Base-by-base conservation (phyloP, 192 early-diverging fungal species). In the Glomus cerebriforme region DNA sequence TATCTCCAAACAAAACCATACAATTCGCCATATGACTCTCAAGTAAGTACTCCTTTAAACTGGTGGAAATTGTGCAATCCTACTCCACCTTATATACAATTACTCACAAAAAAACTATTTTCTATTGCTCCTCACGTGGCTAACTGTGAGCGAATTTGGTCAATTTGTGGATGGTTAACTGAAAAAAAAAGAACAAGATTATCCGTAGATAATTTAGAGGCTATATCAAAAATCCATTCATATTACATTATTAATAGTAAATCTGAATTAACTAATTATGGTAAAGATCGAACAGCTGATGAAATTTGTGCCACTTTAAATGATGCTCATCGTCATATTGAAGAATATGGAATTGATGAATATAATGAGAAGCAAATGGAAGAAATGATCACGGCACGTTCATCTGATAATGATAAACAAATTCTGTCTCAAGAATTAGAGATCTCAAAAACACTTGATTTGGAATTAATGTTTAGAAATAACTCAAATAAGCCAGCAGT, bases 181-280 rank as follows among this genome's bases (percentile, higher is more conserved):
- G 35, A 10, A 24, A 68, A 68, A 68, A 39, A 15, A 68, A 34
- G 35, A 6, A 68, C 6, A 68, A 0, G 22, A n/a, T 39, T 68
- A 68, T 68, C 22, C 39, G 4, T 15, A 32, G 35, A 68, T 31
- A 68, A 68, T 39, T 22, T 68, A 34, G 66, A 68, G 17, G 27
- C 66, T 15, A 34, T 68, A 6, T 9, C 32, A n/a, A 68, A 68
- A 31, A 63, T 63, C 24, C 62, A 63, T 63, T 7, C 19, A 0
- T 68, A 68, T 35, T 68, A 68, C 17, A 68, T 68, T 68, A 39
- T 32, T 17, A 68, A 68, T 34, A 54, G 9, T 26, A 73, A n/a
- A 58, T 32, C 54, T 69, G 7, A 69, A 39, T 35, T 45, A 45
- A 10, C 1, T 47, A 47, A 47, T 47, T 47, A 47, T 47, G 10